Percentiles rank a stretch among this genome's conserved stretches.
Evolutionary conservation across 2,329 filamentous ascomycete genomes (phyloP).

Genomic region (Claviceps maximensis): DNA sequence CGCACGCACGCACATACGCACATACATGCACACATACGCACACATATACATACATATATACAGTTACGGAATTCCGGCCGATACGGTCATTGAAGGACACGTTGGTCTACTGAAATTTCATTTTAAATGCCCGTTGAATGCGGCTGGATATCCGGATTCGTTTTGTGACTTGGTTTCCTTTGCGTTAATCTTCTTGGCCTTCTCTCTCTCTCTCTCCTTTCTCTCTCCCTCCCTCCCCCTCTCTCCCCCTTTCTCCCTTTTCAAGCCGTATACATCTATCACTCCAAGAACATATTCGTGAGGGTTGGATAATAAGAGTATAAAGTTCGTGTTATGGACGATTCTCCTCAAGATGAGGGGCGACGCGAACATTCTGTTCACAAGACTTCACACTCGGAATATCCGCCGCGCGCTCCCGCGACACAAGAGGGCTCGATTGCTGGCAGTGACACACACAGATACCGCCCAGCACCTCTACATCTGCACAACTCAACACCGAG

Average conservation of each 20-base stretch:
- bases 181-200: background rate
- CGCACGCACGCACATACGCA: slow-evolving; percentile 18
- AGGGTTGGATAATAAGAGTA: slow-evolving; percentile 25
- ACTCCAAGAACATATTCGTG: background rate
- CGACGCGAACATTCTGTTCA: slow-evolving; percentile 60
- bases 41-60: background rate
- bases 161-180: background rate
- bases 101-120: slow-evolving; percentile 1
- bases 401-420: slow-evolving; percentile 35
- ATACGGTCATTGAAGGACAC: slow-evolving; percentile 38
- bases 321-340: slow-evolving; percentile 59
- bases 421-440: slow-evolving; percentile 27
- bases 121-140: background rate
- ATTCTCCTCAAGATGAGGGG: slow-evolving; percentile 58
- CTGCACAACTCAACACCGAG: slow-evolving; percentile 33
- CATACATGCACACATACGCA: slow-evolving; percentile 9
- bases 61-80: slow-evolving; percentile 27
- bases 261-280: background rate
- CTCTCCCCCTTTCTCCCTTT: background rate
- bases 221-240: background rate
- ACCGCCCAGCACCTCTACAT: slow-evolving; percentile 36
- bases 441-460: slow-evolving; percentile 25
- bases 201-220: background rate
- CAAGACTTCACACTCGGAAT: slow-evolving; percentile 42
- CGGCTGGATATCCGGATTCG: background rate